Evolutionary conservation across 768 basidiomycete genomes (phyloP).

Genomic region (Auricularia heimuer): DNA sequence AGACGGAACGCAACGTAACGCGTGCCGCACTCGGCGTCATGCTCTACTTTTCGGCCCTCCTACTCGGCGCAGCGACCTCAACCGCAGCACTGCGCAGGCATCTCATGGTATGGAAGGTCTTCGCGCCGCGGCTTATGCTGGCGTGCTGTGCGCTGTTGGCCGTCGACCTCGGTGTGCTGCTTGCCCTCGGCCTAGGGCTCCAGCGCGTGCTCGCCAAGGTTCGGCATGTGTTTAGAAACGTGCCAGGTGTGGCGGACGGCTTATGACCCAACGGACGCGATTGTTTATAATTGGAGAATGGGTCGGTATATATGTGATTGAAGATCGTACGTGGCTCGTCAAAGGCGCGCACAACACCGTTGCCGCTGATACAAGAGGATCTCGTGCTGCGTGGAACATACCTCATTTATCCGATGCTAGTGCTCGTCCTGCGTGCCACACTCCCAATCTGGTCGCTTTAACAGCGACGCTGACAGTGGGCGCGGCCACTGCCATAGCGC

Average conservation of each 20-base stretch:
- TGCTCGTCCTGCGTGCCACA: no score
- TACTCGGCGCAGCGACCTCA: constrained; percentile 60
- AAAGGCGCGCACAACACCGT: no score
- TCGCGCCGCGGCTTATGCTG: constrained; percentile 89
- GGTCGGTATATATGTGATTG: no score
- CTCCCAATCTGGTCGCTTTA: no score
- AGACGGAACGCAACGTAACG: constrained; percentile 11
- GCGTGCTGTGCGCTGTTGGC: constrained; percentile 55
- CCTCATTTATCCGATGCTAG: no score
- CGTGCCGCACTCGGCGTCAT: constrained; percentile 56
- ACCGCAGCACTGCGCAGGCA: constrained; percentile 74
- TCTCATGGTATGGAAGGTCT: constrained; percentile 98
- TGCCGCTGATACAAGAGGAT: no score
- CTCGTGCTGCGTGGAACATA: no score
- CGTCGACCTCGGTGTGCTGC: constrained; percentile 58
- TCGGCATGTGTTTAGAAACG: background rate
- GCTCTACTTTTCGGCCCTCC: constrained; percentile 54
- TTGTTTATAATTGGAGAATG: no score
- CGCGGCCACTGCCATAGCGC: no score
- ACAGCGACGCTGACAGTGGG: no score
- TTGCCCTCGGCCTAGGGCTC: constrained; percentile 49
- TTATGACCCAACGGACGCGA: no score
- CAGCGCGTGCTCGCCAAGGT: background rate
- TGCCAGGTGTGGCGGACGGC: background rate
- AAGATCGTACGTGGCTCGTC: no score